A percentile compares a stretch with the other conserved stretches of the same genome.
Conservation (phyloP, 2,329 filamentous ascomycete genomes). For the Xylaria multiplex region DNA sequence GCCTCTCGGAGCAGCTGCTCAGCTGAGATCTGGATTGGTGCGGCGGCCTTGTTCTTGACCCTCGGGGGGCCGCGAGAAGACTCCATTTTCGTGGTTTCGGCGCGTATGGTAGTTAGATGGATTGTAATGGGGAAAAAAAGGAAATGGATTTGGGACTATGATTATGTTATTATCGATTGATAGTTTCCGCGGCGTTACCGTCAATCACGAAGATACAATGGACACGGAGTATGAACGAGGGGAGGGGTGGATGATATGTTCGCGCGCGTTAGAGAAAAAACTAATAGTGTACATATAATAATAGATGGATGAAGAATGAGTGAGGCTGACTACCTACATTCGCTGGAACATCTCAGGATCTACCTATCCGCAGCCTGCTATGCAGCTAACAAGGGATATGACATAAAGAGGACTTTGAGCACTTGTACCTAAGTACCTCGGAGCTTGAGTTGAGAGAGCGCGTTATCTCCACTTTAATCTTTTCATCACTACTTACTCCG, state of each 20-base stretch:
- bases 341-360: too few species aligned
- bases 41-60: constrained; percentile 98
- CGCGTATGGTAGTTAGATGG: not conserved
- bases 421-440: too few species aligned
- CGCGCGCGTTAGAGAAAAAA: not conserved
- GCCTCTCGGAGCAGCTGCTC: constrained; percentile 98
- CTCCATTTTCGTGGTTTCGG: constrained; percentile 74
- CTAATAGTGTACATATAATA: too few species aligned
- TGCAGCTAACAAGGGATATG: too few species aligned
- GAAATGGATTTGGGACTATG: not conserved
- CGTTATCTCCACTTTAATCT: too few species aligned
- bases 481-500: too few species aligned
- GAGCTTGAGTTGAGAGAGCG: too few species aligned
- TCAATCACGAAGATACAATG: not conserved
- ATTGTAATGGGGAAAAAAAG: not conserved
- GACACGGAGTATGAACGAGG: not conserved
- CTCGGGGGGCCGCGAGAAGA: constrained; percentile 87
- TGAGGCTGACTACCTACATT: too few species aligned
- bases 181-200: not conserved
- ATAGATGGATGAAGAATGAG: too few species aligned
- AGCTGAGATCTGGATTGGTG: constrained; percentile 90
- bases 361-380: too few species aligned
- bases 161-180: not conserved
- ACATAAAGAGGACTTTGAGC: too few species aligned
- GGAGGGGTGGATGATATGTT: not conserved